These are phyloP conservation scores for Epichloe bromicola DNA, from an alignment of 2,329 filamentous ascomycete species.

Conservation along the genomic window DNA sequence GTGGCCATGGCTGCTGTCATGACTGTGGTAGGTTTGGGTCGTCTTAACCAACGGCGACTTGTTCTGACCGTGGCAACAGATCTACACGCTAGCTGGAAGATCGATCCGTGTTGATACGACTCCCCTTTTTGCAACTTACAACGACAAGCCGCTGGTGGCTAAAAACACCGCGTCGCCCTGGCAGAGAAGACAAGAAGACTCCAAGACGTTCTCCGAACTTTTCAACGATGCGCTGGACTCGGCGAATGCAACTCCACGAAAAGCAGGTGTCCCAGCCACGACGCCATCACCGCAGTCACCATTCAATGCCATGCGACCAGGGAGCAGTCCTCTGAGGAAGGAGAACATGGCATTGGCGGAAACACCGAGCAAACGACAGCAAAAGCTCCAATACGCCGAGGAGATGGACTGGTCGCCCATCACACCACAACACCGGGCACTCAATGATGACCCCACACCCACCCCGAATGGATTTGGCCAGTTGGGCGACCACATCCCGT, in stretches of 20 bases:
- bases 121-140: slow-evolving; percentile 30
- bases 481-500: slow-evolving; percentile 31
- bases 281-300: slow-evolving; percentile 8
- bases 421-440: slow-evolving; percentile 40
- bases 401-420: slow-evolving; percentile 67
- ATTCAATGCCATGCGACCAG: background rate
- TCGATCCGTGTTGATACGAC: slow-evolving; percentile 44
- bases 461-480: slow-evolving; percentile 23
- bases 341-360: slow-evolving; percentile 9
- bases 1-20: slow-evolving; percentile 39
- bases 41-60: background rate
- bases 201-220: slow-evolving; percentile 30
- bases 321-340: slow-evolving; percentile 4
- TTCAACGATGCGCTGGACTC: slow-evolving; percentile 22
- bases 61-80: slow-evolving; percentile 16
- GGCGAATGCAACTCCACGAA: slow-evolving; percentile 6
- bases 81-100: slow-evolving; percentile 29
- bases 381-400: slow-evolving; percentile 30
- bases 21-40: slow-evolving; percentile 31
- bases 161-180: slow-evolving; percentile 13
- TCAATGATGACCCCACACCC: slow-evolving; percentile 31
- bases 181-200: slow-evolving; percentile 18
- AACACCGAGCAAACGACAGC: slow-evolving; percentile 5
- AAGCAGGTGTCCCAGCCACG: slow-evolving; percentile 9
- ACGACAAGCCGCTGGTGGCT: slow-evolving; percentile 11